Base-by-base conservation (phyloP, 2,329 filamentous ascomycete genomes). In the Alternaria brassicae region DNA sequence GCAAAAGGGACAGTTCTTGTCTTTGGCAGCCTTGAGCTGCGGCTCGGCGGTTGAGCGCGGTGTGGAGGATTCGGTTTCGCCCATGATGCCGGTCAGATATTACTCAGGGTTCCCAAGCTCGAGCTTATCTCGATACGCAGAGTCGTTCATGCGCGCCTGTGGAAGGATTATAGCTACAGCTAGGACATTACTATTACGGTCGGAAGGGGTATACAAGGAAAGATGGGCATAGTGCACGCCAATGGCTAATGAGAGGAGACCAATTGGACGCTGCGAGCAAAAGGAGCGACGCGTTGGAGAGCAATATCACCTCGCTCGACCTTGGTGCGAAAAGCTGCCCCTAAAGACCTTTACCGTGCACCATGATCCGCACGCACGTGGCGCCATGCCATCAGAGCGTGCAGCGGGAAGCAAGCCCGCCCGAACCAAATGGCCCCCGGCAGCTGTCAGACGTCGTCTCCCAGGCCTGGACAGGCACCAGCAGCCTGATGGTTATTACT, bases 1-100 rank as follows among this genome's bases (percentile, higher is more conserved):
- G 78, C 94, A 98, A 81, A 92, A 98, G 34, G 89, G 91, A 77
- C 94, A 97, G 65, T 84, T 89, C 74, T 91, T 92, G 81, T 98
- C 93, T 79, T 98, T 98, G 59, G 85, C 79, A 15, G 90, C 84
- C 53, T 81, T 77, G 56, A 78, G 76, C 66, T 67, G 65, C 41
- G 66, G 56, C 45, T 60, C 59, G 32, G 61, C 52, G 4, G 74
- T 70, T 40, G 73, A 71, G 41, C 70, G 63, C 21, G 73, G 69
- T 56, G 77, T 77, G 61, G 81, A 52, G n/a, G 51, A 79, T 51
- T 78, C 75, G 53, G 77, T 74, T 45, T 80, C 78, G 56, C 73
- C 66, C 68, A 70, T 72, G 65, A 23, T 71, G 59, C 47, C 58
- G 40, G 52, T 25, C 41, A 36, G 30, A 15, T 39, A 40, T 45